Evolutionary conservation across 495 filamentous ascomycete genomes (phyloP), one percentile per base, ranked within the genome.

Genomic region (Hapsidospora chrysogenum): DNA sequence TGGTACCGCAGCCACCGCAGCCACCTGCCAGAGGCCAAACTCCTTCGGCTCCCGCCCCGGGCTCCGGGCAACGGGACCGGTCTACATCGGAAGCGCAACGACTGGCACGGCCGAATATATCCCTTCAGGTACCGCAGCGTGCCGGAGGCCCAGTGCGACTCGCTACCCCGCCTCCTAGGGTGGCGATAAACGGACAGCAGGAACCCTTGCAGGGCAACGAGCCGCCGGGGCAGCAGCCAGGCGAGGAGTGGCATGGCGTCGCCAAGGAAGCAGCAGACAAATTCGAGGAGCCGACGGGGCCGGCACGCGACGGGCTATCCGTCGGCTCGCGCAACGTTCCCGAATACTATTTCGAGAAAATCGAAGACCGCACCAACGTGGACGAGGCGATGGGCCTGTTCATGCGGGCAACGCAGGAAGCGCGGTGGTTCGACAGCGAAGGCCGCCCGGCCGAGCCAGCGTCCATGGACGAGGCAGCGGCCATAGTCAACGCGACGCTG

Each of bases 51-150:
- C 41, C 27, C 17, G 46, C 50, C 14, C 45, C 52, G 7, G 3
- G 31, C 17, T 4, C 4, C 18, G 4, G 31, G 31, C 1, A 20
- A 17, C n/a, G 31, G 31, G 2, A 21, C 17, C 31, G 16, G 23
- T 2, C 31, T 21, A 2, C 31, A n/a, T n/a, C 23, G 11, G 33
- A 36, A 5, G 15, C n/a, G 43, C 16, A 56, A 15, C 39, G 46
- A 29, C 42, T 56, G 36, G 46, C 68, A 44, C 51, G 71, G 50
- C 51, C 64, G 1, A 63, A 58, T 35, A 64, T 93, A 15, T 80
- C 80, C 28, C 59, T 93, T 2, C 85, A 89, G 49, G 85, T 92
- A 7, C 85, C 85, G 2, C 69, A 76, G 47, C 71, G 80, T 39
- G 55, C 72, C 8, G 78, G 81, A 2, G 79, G 73, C 0, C 68